Conservation (phyloP, 75 land plant species). For the Pinus albicaulis region DNA sequence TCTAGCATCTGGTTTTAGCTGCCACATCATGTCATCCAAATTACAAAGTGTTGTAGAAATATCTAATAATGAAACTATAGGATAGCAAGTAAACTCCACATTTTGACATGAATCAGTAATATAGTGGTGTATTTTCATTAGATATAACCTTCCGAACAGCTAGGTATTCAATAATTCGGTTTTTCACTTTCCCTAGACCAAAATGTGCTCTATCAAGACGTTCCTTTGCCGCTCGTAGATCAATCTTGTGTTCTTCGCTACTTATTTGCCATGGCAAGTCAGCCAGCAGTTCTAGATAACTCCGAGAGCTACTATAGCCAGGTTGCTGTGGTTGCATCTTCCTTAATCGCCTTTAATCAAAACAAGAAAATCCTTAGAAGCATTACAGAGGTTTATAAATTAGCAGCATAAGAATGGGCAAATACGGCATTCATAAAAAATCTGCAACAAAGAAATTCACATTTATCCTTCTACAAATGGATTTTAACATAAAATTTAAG, state of each 20-base stretch:
- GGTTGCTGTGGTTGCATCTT: constrained; percentile 99
- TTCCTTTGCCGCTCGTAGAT: constrained; percentile 86
- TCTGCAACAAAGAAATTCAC: not conserved
- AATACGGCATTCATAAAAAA: not conserved
- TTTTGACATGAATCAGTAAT: not conserved
- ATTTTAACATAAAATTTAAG: not conserved
- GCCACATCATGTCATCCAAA: constrained; percentile 20
- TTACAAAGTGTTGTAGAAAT: not conserved
- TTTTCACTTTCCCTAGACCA: constrained; percentile 89
- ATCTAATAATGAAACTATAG: constrained; percentile 2
- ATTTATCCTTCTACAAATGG: not conserved
- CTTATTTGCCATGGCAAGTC: constrained; percentile 95
- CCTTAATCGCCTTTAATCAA: constrained; percentile 64
- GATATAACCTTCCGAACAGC: constrained; percentile 93
- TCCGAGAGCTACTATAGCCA: constrained; percentile 91
- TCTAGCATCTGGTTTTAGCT: constrained; percentile 99
- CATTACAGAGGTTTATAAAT: not conserved
- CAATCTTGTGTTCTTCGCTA: constrained; percentile 83
- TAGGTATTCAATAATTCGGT: constrained; percentile 94
- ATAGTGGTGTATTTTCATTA: not conserved
- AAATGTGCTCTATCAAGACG: constrained; percentile 94
- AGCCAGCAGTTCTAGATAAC: constrained; percentile 89
- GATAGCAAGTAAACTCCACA: not conserved
- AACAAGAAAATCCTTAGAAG: not conserved
- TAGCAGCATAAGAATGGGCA: not conserved